Evolutionary conservation across 768 basidiomycete species (phyloP).

Genomic region (Brasilioporus rufonigricans): DNA sequence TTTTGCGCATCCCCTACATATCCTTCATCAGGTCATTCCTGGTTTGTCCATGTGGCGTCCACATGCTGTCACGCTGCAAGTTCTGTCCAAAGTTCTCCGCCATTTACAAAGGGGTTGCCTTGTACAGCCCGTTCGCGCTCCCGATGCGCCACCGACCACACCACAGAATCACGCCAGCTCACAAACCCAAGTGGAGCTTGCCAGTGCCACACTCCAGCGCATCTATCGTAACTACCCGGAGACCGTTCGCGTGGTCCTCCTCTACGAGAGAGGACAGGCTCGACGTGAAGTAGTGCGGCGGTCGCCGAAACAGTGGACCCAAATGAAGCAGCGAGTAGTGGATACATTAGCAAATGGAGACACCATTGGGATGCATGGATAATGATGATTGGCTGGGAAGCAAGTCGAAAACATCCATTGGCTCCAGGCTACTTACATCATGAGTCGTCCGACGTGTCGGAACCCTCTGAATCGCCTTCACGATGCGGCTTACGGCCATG

Average conservation of each 20-base stretch:
- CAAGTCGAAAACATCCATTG: constrained; percentile 6
- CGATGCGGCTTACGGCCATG: constrained; percentile 54
- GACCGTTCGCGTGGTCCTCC: constrained; percentile 33
- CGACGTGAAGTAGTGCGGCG: constrained; percentile 19
- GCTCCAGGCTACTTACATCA: constrained; percentile 17
- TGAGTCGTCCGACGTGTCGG: constrained; percentile 66
- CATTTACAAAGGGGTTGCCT: constrained; percentile 51
- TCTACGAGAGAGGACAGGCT: constrained; percentile 34
- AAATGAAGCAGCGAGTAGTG: constrained; percentile 14
- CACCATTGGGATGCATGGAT: constrained; percentile 18
- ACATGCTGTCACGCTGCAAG: constrained; percentile 47
- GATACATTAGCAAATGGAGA: constrained; percentile 28
- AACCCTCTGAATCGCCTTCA: constrained; percentile 57
- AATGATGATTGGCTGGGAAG: constrained; percentile 19
- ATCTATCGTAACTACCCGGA: constrained; percentile 54
- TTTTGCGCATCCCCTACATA: constrained; percentile 55
- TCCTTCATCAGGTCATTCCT: constrained; percentile 63
- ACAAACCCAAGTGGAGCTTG: constrained; percentile 28
- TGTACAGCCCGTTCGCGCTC: constrained; percentile 40
- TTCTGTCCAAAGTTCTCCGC: constrained; percentile 45
- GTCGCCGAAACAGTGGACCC: constrained; percentile 20
- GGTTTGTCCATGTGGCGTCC: constrained; percentile 65
- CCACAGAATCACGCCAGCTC: constrained; percentile 21
- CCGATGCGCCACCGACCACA: constrained; percentile 18
- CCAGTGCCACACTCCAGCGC: constrained; percentile 40